Evolutionary conservation across 768 basidiomycete genomes (phyloP), one percentile per base, ranked within the genome.

Genomic region (Hemileccinum impolitum): DNA sequence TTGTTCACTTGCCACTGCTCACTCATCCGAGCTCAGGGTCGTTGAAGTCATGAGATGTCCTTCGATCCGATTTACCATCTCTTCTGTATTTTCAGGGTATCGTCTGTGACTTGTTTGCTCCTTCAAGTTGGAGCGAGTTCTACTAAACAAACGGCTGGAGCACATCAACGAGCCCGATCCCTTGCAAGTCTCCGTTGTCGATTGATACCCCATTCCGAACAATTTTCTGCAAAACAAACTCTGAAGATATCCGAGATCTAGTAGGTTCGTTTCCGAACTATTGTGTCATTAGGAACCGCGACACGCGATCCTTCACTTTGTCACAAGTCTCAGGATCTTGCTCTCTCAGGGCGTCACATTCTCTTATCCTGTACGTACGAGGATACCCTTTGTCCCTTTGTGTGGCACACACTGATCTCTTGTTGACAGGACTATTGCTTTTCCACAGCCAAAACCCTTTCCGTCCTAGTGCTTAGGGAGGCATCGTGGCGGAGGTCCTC

Each of bases 171-270:
- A 38, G 21, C 30, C 30, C 14, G 17, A 43, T 23, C 18, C 18
- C 6, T 23, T 23, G 23, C 7, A 26, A 19, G 13, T 13, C 28
- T 14, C 17, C 19, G 10, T 30, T 17, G 8, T 36, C 44, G 18
- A 25, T 30, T 10, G 9, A 14, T 26, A 28, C 36, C 21, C 37
- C 25, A 18, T 9, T 34, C 8, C 19, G 30, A 34, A 38, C 17
- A 10, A 3, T 30, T 34, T 48, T 26, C 13, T 26, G 18, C 30
- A 30, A 21, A 51, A 26, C 26, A 11, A 12, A 13, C 25, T n/a
- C 31, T 23, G 25, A 45, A 37, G 39, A 39, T 26, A 46, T 48
- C 46, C 50, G 18, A 47, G 60, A 56, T 61, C 21, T 21, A 49
- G 30, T 18, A 18, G 48, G 57, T 43, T 48, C 31, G 41, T 49